These are phyloP conservation scores for Geranium brycei DNA, from an alignment of 345 rosid species.

Conservation along the genomic window DNA sequence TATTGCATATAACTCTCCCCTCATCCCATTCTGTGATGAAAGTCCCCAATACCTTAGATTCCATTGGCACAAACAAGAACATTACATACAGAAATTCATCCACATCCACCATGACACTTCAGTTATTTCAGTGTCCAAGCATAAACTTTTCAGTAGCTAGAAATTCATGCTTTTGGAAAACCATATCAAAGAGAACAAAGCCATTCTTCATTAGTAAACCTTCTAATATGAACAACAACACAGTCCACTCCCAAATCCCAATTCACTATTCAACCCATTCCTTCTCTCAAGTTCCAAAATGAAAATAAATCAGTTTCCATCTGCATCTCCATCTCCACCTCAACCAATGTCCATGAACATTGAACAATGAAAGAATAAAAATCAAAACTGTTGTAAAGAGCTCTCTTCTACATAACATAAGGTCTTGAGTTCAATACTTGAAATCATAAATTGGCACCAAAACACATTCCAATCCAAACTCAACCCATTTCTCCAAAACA, in stretches of 20 bases:
- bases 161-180: no score
- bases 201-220: neutral
- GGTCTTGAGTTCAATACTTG: no score
- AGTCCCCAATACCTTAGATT: conserved; percentile 61
- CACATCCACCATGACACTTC: neutral
- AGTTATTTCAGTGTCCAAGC: no score
- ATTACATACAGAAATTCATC: neutral
- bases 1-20: conserved; percentile 43
- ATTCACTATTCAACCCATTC: neutral
- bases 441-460: neutral
- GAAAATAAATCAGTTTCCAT: no score
- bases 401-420: no score
- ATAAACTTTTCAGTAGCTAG: no score
- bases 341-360: no score
- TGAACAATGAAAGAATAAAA: no score
- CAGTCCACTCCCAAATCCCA: neutral
- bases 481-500: neutral
- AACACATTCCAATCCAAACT: neutral
- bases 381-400: no score
- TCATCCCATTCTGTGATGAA: conserved; percentile 78
- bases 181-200: neutral
- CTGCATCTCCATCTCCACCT: no score
- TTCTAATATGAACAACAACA: neutral
- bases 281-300: neutral
- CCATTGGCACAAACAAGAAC: conserved; percentile 14